A percentile compares a stretch with the other conserved stretches of the same genome.
Evolutionary conservation across 352 stramenopile genomes (phyloP).

Genomic region (Globisporangium carolinianum): DNA sequence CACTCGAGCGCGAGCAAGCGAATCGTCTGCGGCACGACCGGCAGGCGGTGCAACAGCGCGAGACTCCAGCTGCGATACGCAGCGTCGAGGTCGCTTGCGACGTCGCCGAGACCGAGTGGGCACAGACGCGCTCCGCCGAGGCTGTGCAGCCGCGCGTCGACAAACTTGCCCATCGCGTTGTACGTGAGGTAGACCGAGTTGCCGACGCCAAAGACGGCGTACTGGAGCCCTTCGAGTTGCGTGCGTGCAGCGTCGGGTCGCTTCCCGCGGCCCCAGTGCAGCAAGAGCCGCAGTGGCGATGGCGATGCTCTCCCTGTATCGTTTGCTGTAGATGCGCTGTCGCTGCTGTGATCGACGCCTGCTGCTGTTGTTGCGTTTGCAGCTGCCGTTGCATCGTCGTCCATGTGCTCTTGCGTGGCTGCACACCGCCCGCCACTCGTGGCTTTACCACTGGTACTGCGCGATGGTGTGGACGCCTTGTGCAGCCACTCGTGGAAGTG

Average conservation of each 20-base stretch:
- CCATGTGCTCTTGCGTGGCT: not conserved
- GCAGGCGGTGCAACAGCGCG: slow-evolving; percentile 18
- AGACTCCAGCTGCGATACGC: slow-evolving; percentile 79
- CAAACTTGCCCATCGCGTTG: slow-evolving; percentile 90
- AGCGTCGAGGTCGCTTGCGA: slow-evolving; percentile 77
- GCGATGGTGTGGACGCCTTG: slow-evolving; percentile 5
- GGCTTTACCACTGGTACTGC: not conserved
- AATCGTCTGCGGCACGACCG: slow-evolving; percentile 5
- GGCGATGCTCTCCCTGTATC: not conserved
- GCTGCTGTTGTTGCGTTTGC: not conserved
- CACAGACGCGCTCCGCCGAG: slow-evolving; percentile 73
- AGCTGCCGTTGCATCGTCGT: not conserved
- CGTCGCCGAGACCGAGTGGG: slow-evolving; percentile 87
- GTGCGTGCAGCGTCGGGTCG: not conserved
- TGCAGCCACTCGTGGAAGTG: slow-evolving; percentile 85
- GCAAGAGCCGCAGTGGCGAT: not conserved
- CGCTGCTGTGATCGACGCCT: not conserved
- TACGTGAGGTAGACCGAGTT: slow-evolving; percentile 94
- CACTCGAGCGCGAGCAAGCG: slow-evolving; percentile 10
- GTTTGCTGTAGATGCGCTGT: not conserved
- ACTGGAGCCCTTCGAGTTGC: slow-evolving; percentile 60
- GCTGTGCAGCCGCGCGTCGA: slow-evolving; percentile 76
- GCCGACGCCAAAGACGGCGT: slow-evolving; percentile 93
- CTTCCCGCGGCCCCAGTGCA: slow-evolving; percentile 3
- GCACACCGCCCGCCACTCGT: not conserved